Conservation (phyloP, 75 land plant genomes). For the Pseudotsuga menziesii region DNA sequence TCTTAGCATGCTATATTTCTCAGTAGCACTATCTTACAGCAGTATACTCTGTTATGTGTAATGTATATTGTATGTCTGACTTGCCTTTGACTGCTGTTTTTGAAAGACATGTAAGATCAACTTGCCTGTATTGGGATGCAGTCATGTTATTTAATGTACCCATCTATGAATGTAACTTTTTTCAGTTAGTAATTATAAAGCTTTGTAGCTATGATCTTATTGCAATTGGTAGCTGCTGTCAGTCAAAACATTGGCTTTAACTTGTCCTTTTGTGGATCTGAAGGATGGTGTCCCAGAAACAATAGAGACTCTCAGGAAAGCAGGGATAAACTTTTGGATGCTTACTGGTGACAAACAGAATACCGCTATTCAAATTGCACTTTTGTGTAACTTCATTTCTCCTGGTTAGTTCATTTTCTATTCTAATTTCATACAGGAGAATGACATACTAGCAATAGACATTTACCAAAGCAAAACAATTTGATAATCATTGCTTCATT, state of each 20-base stretch:
- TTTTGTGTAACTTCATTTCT: conserved; percentile 89
- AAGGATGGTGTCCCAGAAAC: conserved; percentile 99
- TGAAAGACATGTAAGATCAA: neutral
- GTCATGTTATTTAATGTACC: neutral
- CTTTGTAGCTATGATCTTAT: neutral
- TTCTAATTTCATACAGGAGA: neutral
- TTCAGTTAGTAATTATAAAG: neutral
- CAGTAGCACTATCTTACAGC: neutral
- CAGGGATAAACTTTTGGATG: conserved; percentile 99
- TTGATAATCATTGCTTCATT: no score
- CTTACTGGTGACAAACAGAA: conserved; percentile 96
- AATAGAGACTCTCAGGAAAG: conserved; percentile 77
- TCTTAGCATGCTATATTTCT: no score
- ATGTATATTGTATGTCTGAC: neutral
- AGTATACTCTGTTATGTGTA: neutral
- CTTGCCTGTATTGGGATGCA: neutral
- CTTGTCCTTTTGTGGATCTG: neutral
- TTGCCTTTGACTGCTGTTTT: neutral
- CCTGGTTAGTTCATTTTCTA: conserved; percentile 50
- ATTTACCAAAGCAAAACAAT: no score
- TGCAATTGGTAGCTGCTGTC: neutral
- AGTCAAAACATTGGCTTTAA: neutral
- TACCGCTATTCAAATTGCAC: conserved; percentile 97
- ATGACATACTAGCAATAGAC: neutral
- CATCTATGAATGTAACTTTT: neutral